A percentile compares a stretch with the other conserved stretches of the same genome.
These are phyloP conservation scores for Hanseniaspora valbyensis DNA, from an alignment of 805 yeast genomes.

Conservation along the genomic window DNA sequence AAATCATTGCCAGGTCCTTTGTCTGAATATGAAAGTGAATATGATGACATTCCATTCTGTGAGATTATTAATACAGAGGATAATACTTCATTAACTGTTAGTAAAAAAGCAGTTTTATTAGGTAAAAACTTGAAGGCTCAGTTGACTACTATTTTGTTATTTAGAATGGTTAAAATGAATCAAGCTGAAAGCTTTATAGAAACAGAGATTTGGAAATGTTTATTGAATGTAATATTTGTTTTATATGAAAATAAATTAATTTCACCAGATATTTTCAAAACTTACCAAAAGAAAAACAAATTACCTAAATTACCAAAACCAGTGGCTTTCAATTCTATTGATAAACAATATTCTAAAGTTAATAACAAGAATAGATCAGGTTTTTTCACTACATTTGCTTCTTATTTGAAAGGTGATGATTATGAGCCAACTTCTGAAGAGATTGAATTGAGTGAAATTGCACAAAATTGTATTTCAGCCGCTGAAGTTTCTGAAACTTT, in stretches of 20 bases:
- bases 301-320: slow-evolving; percentile 49
- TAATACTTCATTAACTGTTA: slow-evolving; percentile 45
- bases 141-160: slow-evolving; percentile 72
- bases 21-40: slow-evolving; percentile 19
- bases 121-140: slow-evolving; percentile 91
- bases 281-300: slow-evolving; percentile 47
- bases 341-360: slow-evolving; percentile 35
- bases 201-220: slow-evolving; percentile 44
- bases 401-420: slow-evolving; percentile 86
- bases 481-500: slow-evolving; percentile 51
- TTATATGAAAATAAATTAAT: slow-evolving; percentile 65
- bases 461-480: slow-evolving; percentile 71
- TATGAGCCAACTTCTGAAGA: slow-evolving; percentile 89
- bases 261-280: slow-evolving; percentile 51
- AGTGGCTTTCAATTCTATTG: slow-evolving; percentile 54
- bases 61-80: slow-evolving; percentile 41
- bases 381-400: slow-evolving; percentile 79
- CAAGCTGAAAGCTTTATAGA: slow-evolving; percentile 34
- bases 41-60: slow-evolving; percentile 33
- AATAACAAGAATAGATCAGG: slow-evolving; percentile 48
- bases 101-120: slow-evolving; percentile 69
- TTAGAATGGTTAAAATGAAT: slow-evolving; percentile 59
- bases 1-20: slow-evolving; percentile 16
- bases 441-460: slow-evolving; percentile 70
- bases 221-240: slow-evolving; percentile 49